Percentiles rank a stretch among this genome's conserved stretches.
Evolutionary conservation across 2,329 filamentous ascomycete genomes (phyloP).

Genomic region (Fusarium sp.): DNA sequence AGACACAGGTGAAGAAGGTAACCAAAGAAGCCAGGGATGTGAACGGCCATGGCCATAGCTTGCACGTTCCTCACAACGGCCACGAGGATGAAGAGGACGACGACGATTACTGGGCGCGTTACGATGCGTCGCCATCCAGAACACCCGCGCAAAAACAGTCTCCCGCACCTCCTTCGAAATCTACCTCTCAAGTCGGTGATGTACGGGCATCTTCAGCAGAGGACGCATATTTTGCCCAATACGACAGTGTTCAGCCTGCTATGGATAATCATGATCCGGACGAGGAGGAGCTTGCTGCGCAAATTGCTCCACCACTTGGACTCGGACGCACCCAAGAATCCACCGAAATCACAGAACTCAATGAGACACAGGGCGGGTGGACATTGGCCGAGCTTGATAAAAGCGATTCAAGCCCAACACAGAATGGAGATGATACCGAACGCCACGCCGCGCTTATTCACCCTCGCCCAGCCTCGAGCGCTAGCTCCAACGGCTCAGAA

Average conservation of each 20-base stretch:
- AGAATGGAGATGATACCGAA: conserved; percentile 50
- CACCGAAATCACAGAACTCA: conserved; percentile 40
- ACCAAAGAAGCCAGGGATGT: conserved; percentile 28
- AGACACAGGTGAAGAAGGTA: conserved; percentile 49
- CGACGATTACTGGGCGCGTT: conserved; percentile 84
- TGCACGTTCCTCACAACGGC: conserved; percentile 29
- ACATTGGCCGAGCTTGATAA: conserved; percentile 60
- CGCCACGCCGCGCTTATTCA: conserved; percentile 61
- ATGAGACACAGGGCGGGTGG: conserved; percentile 56
- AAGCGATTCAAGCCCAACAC: conserved; percentile 35
- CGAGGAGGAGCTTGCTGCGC: conserved; percentile 64
- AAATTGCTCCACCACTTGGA: conserved; percentile 53
- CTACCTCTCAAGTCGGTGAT: conserved; percentile 44
- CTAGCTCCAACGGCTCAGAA: conserved; percentile 67
- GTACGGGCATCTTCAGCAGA: conserved; percentile 62
- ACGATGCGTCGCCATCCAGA: conserved; percentile 77
- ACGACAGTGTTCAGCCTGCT: conserved; percentile 82
- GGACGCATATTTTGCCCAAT: conserved; percentile 81
- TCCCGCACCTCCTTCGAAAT: conserved; percentile 65
- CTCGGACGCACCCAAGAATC: conserved; percentile 39
- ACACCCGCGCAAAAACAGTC: conserved; percentile 74
- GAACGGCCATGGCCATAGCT: conserved; percentile 22
- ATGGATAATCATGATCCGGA: conserved; percentile 87
- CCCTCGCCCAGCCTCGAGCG: conserved; percentile 70
- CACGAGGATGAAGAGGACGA: conserved; percentile 71